Conservation (phyloP, 306 rosid genomes). For the Oemleria cerasiformis region DNA sequence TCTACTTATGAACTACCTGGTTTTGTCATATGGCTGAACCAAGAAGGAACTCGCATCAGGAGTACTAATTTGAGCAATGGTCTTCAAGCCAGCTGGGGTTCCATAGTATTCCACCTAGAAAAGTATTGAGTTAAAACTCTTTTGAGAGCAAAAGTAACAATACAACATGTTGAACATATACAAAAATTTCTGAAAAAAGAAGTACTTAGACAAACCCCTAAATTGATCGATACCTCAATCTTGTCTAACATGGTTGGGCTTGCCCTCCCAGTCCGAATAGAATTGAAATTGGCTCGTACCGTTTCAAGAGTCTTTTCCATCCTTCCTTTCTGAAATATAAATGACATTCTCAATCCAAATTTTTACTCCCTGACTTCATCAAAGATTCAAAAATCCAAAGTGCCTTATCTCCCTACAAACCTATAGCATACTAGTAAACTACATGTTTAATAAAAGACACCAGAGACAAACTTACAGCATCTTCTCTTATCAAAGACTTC, state of each 20-base stretch:
- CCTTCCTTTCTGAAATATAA: constrained; percentile 55
- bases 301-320: constrained; percentile 87
- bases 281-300: constrained; percentile 68
- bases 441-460: background rate
- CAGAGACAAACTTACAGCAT: constrained; percentile 52
- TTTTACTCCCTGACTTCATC: background rate
- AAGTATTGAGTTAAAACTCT: constrained; percentile 25
- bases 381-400: background rate
- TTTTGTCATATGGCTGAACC: constrained; percentile 89
- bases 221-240: constrained; percentile 58
- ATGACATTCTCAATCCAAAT: background rate
- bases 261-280: constrained; percentile 88
- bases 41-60: constrained; percentile 85
- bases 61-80: constrained; percentile 92
- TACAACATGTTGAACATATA: background rate
- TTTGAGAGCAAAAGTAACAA: background rate
- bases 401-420: background rate
- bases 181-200: background rate
- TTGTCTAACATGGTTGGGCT: constrained; percentile 89
- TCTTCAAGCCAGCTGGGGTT: constrained; percentile 86
- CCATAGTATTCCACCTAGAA: constrained; percentile 96
- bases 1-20: constrained; percentile 55
- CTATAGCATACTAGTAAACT: background rate
- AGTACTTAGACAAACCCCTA: constrained; percentile 9
- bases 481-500: constrained; percentile 66